Evolutionary conservation across 169 alveolate genomes (phyloP).

Genomic region (Eimeria praecox): DNA sequence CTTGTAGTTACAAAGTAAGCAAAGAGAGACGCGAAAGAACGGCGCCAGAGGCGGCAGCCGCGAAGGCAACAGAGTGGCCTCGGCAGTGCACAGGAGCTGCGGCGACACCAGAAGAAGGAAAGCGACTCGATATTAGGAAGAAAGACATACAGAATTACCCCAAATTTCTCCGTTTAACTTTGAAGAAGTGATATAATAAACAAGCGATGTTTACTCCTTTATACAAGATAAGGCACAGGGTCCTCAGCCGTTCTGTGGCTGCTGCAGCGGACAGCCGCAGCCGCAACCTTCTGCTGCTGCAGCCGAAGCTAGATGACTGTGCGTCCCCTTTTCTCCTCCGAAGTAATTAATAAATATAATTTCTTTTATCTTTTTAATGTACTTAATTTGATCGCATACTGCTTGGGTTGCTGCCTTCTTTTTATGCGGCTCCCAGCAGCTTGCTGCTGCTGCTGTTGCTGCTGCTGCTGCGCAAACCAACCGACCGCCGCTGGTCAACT

Average conservation of each 20-base stretch:
- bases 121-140: background rate
- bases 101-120: background rate
- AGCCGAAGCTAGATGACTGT: conserved; percentile 33
- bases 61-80: conserved; percentile 27
- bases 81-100: conserved; percentile 49
- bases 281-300: conserved; percentile 29
- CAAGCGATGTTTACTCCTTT: background rate
- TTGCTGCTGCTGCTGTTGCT: conserved; percentile 22
- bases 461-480: background rate
- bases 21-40: background rate
- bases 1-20: conserved; percentile 3
- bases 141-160: background rate
- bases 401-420: background rate
- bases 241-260: conserved; percentile 27
- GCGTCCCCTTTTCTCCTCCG: background rate
- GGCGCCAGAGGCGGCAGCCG: background rate
- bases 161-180: background rate
- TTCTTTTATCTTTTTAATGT: background rate
- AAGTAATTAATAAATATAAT: background rate
- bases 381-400: background rate
- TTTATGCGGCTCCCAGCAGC: background rate
- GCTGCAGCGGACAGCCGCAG: conserved; percentile 67
- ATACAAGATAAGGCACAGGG: background rate
- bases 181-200: background rate
- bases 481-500: conserved; percentile 39